Evolutionary conservation across 441 rosid genomes (phyloP), one percentile per base, ranked within the genome.

Genomic region (Gossypium lobatum): DNA sequence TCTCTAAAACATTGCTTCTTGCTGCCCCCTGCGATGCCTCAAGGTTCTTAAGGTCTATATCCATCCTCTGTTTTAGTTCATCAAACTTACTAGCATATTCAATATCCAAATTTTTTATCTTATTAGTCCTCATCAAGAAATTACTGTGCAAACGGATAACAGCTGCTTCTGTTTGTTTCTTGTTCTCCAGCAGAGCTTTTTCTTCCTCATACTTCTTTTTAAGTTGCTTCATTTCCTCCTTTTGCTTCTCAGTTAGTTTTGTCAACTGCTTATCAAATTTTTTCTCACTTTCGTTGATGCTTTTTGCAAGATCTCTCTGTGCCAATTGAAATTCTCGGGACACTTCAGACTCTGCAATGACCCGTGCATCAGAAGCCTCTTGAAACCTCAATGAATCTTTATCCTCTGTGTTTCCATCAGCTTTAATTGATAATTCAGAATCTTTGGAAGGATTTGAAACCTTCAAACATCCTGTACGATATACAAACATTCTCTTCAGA

Each of bases 401-500:
- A 67, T 64, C 71, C 66, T 82, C 80, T 45, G 37, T 76, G 70
- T 74, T 74, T 68, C 64, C 61, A 67, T 63, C 70, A 60, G 57
- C 78, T 77, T 78, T 69, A 45, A 37, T n/a, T 45, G 75, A 77
- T 69, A 71, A 65, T 21, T 80, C 80, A 75, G 88, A 78, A 71
- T 72, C 70, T 73, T 80, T 76, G 9, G 82, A 60, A 67, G 82
- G 77, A 70, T 71, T 63, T 18, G 80, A 75, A 20, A 72, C 74
- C 72, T 52, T 79, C 50, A 59, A 73, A 79, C 72, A 72, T 78
- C 78, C 83, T 39, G 74, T 71, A 55, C 61, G 76, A 65, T 74
- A 75, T 58, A 84, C 70, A 78, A 93, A 93, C 75, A 80, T 55
- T 76, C 82, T 86, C 86, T 86, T 95, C 82, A 89, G 66, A 81